These are phyloP conservation scores for Phylloporus sp. DNA, from an alignment of 768 basidiomycete species.

Conservation along the genomic window DNA sequence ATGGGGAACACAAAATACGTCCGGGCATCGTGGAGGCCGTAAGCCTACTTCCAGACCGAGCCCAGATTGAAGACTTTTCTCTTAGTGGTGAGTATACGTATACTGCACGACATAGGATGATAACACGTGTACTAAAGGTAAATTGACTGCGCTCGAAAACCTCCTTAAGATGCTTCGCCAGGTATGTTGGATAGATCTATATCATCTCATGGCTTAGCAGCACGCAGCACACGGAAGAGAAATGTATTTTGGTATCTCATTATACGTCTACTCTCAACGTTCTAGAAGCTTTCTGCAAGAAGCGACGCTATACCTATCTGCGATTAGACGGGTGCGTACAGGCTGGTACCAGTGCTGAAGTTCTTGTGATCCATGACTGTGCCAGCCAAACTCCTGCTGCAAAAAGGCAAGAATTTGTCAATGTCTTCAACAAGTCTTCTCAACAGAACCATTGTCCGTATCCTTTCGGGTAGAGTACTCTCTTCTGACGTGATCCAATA, in stretches of 20 bases:
- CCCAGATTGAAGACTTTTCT: constrained; percentile 64
- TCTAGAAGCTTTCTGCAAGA: constrained; percentile 81
- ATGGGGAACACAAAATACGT: constrained; percentile 39
- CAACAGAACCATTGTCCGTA: constrained; percentile 66
- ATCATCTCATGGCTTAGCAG: constrained; percentile 1
- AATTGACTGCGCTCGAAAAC: constrained; percentile 62
- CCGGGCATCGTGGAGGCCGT: constrained; percentile 58
- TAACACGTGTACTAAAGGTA: constrained; percentile 48
- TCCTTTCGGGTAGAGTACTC: neutral
- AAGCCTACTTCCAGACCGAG: constrained; percentile 54
- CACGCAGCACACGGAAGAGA: constrained; percentile 75
- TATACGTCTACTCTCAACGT: constrained; percentile 94
- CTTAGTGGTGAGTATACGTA: constrained; percentile 61
- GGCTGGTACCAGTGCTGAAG: neutral
- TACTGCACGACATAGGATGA: neutral
- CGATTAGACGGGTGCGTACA: constrained; percentile 77
- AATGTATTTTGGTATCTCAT: constrained; percentile 95
- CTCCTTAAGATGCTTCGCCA: constrained; percentile 59
- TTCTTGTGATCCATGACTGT: neutral
- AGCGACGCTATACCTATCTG: constrained; percentile 69
- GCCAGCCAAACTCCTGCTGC: constrained; percentile 71
- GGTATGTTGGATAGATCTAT: constrained; percentile 34
- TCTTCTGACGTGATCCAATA: constrained; percentile 28
- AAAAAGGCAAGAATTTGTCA: constrained; percentile 85
- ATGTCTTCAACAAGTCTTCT: constrained; percentile 78